These are phyloP conservation scores for Stagonosporopsis rhizophila DNA, from an alignment of 2,329 filamentous ascomycete species.

Conservation along the genomic window DNA sequence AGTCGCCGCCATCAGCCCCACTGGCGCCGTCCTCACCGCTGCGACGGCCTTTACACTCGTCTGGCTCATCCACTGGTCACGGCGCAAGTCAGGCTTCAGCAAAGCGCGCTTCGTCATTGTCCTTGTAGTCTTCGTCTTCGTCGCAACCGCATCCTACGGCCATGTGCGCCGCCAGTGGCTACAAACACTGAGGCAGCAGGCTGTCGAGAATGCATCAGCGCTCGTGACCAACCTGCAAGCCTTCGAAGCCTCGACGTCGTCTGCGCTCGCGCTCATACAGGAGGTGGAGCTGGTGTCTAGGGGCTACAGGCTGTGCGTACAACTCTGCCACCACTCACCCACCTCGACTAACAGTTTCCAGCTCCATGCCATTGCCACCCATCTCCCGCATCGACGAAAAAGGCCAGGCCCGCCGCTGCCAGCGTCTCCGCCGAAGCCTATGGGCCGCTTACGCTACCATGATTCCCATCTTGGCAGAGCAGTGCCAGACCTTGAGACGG, in stretches of 20 bases:
- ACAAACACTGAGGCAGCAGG: slow-evolving; percentile 76
- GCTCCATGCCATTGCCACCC: slow-evolving; percentile 88
- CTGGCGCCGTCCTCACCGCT: slow-evolving; percentile 71
- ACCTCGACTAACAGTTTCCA: slow-evolving; percentile 46
- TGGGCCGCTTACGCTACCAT: slow-evolving; percentile 72
- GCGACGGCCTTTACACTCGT: slow-evolving; percentile 66
- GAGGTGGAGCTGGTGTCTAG: slow-evolving; percentile 95
- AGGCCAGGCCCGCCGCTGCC: slow-evolving; percentile 78
- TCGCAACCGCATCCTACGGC: slow-evolving; percentile 69
- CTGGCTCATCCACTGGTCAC: slow-evolving; percentile 76
- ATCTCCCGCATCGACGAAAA: slow-evolving; percentile 88
- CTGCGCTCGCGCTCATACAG: slow-evolving; percentile 82
- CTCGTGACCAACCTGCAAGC: slow-evolving; percentile 79
- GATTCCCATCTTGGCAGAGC: slow-evolving; percentile 74
- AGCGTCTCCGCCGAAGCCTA: slow-evolving; percentile 78
- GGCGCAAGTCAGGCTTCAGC: slow-evolving; percentile 61
- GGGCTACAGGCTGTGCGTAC: slow-evolving; percentile 79
- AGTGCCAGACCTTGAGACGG: slow-evolving; percentile 71
- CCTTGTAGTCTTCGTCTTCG: slow-evolving; percentile 59
- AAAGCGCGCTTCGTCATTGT: slow-evolving; percentile 60
- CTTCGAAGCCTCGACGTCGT: slow-evolving; percentile 78
- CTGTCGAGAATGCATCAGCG: slow-evolving; percentile 70
- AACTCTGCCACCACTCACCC: neutral
- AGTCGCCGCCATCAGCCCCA: slow-evolving; percentile 62
- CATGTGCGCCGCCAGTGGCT: slow-evolving; percentile 83